phyloP scores from a whole-genome alignment of 306 rosid species.

The Prunus padus region DNA sequence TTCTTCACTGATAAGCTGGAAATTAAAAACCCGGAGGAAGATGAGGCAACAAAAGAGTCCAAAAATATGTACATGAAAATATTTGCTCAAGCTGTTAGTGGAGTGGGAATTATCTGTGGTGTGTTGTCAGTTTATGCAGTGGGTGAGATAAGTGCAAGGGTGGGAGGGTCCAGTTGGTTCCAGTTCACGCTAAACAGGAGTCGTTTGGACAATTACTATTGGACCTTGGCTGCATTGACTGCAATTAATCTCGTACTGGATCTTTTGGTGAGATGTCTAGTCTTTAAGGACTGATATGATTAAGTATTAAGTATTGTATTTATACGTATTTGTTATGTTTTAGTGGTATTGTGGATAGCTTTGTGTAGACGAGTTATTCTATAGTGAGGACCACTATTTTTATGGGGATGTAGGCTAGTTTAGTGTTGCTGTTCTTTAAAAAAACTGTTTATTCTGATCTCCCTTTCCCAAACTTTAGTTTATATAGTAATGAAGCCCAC shows the following conservation, averaged over 20 bases:
- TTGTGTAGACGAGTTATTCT: too few relatives aligned
- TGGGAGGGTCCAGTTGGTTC: constrained; percentile 31
- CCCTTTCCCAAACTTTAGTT: too few relatives aligned
- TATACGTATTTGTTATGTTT: too few relatives aligned
- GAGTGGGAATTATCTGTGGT: constrained; percentile 26
- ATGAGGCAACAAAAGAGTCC: not conserved
- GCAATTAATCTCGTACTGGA: constrained; percentile 4
- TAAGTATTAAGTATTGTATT: too few relatives aligned
- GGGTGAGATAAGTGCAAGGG: constrained; percentile 6
- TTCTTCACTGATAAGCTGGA: not conserved
- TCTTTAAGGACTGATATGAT: too few relatives aligned
- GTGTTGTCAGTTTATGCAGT: constrained; percentile 18
- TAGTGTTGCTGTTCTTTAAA: too few relatives aligned
- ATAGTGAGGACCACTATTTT: too few relatives aligned
- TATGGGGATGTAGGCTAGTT: too few relatives aligned
- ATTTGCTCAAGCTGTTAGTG: constrained; percentile 17
- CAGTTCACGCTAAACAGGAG: constrained; percentile 27
- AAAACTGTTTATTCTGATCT: too few relatives aligned
- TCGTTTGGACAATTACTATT: constrained; percentile 37
- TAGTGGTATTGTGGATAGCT: too few relatives aligned
- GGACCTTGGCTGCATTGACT: constrained; percentile 22
- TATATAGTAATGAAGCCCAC: too few relatives aligned
- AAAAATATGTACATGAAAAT: not conserved
- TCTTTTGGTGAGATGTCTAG: too few relatives aligned
- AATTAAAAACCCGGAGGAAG: not conserved